Percentiles rank a stretch among this genome's conserved stretches.
These are phyloP conservation scores for Canavalia ensiformis DNA, from an alignment of 306 rosid genomes.

Conservation along the genomic window DNA sequence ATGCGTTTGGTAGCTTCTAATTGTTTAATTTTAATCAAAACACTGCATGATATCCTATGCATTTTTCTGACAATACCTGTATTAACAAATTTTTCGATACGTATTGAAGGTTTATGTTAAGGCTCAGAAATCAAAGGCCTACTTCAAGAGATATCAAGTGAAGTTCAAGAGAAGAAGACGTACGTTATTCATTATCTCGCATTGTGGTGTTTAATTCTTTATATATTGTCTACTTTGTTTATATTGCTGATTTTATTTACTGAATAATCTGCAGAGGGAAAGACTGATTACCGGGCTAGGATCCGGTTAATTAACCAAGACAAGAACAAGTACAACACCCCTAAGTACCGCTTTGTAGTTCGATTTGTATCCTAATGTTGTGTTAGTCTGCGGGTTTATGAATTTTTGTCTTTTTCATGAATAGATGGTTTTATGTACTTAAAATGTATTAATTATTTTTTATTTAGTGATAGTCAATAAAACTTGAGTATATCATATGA, in stretches of 20 bases:
- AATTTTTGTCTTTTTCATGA: neutral
- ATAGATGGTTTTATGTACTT: neutral
- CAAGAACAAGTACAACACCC: constrained; percentile 90
- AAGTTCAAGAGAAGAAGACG: constrained; percentile 66
- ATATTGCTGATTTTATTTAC: neutral
- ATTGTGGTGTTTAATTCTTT: neutral
- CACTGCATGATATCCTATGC: neutral
- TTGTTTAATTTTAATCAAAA: neutral
- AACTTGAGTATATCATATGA: no score
- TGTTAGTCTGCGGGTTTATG: no score
- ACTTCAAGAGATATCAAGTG: constrained; percentile 60
- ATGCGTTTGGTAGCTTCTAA: neutral
- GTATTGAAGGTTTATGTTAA: constrained; percentile 43
- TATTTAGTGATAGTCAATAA: neutral
- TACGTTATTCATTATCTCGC: neutral
- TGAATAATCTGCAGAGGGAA: constrained; percentile 70
- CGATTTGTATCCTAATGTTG: constrained; percentile 75
- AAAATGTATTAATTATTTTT: neutral
- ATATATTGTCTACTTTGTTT: neutral
- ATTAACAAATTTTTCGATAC: neutral
- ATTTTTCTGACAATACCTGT: neutral
- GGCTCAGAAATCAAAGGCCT: constrained; percentile 56
- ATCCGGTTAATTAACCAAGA: constrained; percentile 91
- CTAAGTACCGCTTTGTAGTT: constrained; percentile 83
- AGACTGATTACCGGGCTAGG: constrained; percentile 92